Percentiles rank a stretch among this genome's conserved stretches.
Conservation (phyloP, 805 yeast species). For the Metschnikowia cubensis region DNA sequence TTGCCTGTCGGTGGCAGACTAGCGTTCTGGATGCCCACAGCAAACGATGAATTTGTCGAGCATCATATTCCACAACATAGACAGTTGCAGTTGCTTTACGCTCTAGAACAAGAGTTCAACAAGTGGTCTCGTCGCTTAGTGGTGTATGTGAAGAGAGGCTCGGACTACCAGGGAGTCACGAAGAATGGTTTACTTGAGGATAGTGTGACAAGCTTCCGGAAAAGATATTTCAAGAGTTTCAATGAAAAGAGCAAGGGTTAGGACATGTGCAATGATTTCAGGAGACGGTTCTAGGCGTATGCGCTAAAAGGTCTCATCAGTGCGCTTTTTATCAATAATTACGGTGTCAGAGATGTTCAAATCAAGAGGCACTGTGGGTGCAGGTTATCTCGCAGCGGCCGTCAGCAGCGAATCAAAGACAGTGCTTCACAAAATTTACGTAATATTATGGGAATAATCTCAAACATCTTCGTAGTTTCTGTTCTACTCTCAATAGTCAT, state of each 20-base stretch:
- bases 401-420: neutral
- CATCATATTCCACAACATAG: slow-evolving; percentile 77
- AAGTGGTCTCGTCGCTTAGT: slow-evolving; percentile 89
- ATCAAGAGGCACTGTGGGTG: neutral
- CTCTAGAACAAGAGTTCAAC: slow-evolving; percentile 82
- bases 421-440: neutral
- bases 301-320: slow-evolving; percentile 15
- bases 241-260: slow-evolving; percentile 29
- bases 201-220: slow-evolving; percentile 59
- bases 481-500: neutral
- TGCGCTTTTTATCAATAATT: slow-evolving; percentile 14
- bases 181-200: slow-evolving; percentile 41
- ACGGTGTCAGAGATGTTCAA: neutral
- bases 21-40: slow-evolving; percentile 97
- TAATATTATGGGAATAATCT: neutral
- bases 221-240: slow-evolving; percentile 71
- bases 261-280: neutral
- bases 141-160: slow-evolving; percentile 68
- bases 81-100: slow-evolving; percentile 62
- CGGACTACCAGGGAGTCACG: slow-evolving; percentile 45
- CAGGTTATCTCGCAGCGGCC: neutral
- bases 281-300: slow-evolving; percentile 6
- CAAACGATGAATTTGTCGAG: slow-evolving; percentile 74
- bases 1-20: slow-evolving; percentile 74
- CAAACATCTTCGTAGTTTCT: neutral